Evolutionary conservation across 2,329 filamentous ascomycete genomes (phyloP).

Genomic region (Tolypocladium paradoxum): DNA sequence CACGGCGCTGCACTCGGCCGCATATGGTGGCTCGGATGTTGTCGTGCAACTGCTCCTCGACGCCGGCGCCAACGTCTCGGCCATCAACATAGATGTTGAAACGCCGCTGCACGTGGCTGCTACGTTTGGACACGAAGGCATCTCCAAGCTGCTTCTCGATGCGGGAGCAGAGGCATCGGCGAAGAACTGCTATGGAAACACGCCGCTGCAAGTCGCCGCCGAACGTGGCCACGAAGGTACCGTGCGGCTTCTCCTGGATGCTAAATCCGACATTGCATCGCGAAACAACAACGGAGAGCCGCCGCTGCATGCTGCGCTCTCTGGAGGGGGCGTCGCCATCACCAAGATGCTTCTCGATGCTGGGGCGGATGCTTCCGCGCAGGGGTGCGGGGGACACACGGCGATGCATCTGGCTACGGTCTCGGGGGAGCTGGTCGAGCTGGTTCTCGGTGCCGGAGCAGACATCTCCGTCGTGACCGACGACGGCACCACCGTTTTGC

Average conservation of each 20-base stretch:
- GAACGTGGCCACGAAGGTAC: not conserved
- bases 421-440: too few relatives aligned
- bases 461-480: too few relatives aligned
- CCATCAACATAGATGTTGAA: not conserved
- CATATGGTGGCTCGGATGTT: not conserved
- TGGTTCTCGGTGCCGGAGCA: too few relatives aligned
- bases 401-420: too few relatives aligned
- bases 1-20: not conserved
- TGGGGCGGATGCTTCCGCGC: too few relatives aligned
- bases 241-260: not conserved
- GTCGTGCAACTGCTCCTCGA: not conserved
- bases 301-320: not conserved
- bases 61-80: not conserved
- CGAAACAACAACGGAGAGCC: not conserved
- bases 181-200: not conserved
- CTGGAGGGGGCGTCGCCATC: not conserved
- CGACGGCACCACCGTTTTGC: too few relatives aligned
- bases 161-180: not conserved
- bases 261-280: too few relatives aligned
- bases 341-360: not conserved
- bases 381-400: too few relatives aligned
- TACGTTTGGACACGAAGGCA: not conserved
- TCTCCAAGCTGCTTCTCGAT: not conserved
- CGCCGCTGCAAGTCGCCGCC: not conserved
- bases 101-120: not conserved